Evolutionary conservation across 2,329 filamentous ascomycete species (phyloP), one percentile per base, ranked within the genome.

Genomic region (Ophiostoma angusticollis): DNA sequence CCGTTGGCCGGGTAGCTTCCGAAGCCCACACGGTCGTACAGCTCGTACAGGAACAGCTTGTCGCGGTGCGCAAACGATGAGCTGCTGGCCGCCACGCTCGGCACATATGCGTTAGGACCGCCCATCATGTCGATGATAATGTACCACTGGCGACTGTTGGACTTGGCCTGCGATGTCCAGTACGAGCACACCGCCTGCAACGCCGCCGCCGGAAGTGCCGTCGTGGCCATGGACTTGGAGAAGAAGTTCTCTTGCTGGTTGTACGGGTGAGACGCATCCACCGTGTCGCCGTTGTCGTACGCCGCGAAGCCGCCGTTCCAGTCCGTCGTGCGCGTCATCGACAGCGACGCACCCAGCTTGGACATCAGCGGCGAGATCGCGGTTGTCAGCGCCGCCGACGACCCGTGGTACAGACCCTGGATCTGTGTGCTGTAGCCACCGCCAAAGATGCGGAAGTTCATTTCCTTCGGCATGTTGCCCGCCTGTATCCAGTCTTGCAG

Each of bases 21-120:
- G 7, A 13, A 43, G 27, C 28, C 19, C 1, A 52, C 54, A 1
- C 59, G 50, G 46, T 71, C 67, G 16, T 62, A 61, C 39, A 70
- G 61, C 49, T 74, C 65, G 35, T 63, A 68, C 2, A 74, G 61
- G 2, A 69, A 59, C 14, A 72, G 59, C 49, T 64, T 61, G 37
- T 62, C 56, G 19, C 59, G 60, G 46, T 64, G 60, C 0, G 54
- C 50, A 46, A 60, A 67, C 2, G 62, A 54, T 1, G 58, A 58
- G 7, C 49, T 48, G 7, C 50, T 22, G 1, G 45, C 41, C 0
- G 45, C 21, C 2, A 57, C 41, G 1, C 53, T 45, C 1, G 58
- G 49, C 25, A 64, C 50, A 43, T 54, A 59, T 1, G 61, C 61
- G 46, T 59, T 59, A 21, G 49, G 45, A 25, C 55, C 56, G 25